Evolutionary conservation across 768 basidiomycete species (phyloP).

Genomic region (Lactarius tabidus): DNA sequence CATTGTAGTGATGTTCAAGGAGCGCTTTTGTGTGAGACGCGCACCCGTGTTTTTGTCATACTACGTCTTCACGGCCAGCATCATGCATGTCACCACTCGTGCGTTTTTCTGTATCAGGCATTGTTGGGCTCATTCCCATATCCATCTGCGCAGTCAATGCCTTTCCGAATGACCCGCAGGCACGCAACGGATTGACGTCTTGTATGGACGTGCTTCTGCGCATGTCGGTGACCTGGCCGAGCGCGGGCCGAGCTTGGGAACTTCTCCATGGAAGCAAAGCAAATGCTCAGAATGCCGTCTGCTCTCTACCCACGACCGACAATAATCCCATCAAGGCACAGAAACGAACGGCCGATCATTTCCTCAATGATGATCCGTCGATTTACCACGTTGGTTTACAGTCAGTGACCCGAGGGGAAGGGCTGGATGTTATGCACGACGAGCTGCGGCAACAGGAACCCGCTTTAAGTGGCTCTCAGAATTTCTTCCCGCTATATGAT

Average conservation of each 20-base stretch:
- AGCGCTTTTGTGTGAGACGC: conserved; percentile 56
- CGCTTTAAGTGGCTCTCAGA: conserved; percentile 15
- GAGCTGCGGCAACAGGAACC: conserved; percentile 20
- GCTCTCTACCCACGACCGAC: conserved; percentile 7
- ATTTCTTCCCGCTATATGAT: conserved; percentile 39
- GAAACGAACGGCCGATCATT: conserved; percentile 59
- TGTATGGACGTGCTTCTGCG: conserved; percentile 63
- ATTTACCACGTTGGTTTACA: conserved; percentile 11
- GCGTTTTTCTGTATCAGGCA: conserved; percentile 31
- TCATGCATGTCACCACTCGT: conserved; percentile 77
- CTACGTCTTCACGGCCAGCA: conserved; percentile 73
- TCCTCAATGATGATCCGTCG: conserved; percentile 29
- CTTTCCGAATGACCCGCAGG: conserved; percentile 66
- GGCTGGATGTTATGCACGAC: conserved; percentile 22
- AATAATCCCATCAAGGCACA: conserved; percentile 34
- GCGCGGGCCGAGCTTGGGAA: conserved; percentile 68
- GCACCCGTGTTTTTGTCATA: conserved; percentile 71
- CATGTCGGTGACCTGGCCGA: conserved; percentile 73
- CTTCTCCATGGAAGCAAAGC: conserved; percentile 63
- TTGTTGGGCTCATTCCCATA: conserved; percentile 10
- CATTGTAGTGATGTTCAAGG: conserved; percentile 58
- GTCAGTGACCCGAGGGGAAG: conserved; percentile 8
- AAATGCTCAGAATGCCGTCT: conserved; percentile 25
- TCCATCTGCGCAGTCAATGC: conserved; percentile 45
- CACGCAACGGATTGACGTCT: conserved; percentile 54